Base-by-base conservation (phyloP, 768 basidiomycete genomes). In the Hygrocybe coccinea region DNA sequence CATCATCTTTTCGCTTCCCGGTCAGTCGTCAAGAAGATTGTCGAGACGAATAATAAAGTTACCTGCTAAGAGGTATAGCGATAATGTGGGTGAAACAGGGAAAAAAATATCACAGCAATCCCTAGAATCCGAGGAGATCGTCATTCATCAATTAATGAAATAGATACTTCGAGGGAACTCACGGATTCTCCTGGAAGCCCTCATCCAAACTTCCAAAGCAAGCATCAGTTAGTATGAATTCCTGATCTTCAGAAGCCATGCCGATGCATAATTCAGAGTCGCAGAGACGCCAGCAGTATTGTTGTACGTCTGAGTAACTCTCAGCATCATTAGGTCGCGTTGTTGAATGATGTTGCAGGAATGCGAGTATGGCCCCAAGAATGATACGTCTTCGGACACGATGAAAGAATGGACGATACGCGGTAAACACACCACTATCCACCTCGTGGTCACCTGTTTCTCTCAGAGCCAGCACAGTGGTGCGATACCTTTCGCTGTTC, bases 201-300 rank as follows among this genome's bases (percentile, higher is more conserved):
- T 79, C 81, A 54, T 80, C 79, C 51, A 84, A 68, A 8, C 74
- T 76, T 29, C 79, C 79, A 61, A 76, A 83, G 60, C 80, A 83
- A 22, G 72, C 69, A 51, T 82, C 80, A 0, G 80, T 72, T 3
- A 84, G 64, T 43, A 85, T 75, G 54, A 75, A 85, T 60, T 85
- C 82, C 38, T 83, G 79, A 21, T 76, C 77, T 25, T 82, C 79
- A 2, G 71, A 70, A 1, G 81, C 76, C 4, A 83, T 60, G 2
- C 83, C 83, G 33, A 85, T 67, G 58, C 76, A 82, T 1, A 84
- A 60, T 59, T 84, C 82, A 0, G 79, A 78, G 12, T 73, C 70
- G 46, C 72, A 69, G 19, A 80, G 69, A 12, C 68, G 67, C 80
- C 79, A 80, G 51, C 78, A 83, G 54, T 78, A 78, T 5, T 62